Percentiles rank a stretch among this genome's conserved stretches.
These are phyloP conservation scores for Penicillium sp. DNA, from an alignment of 2,329 filamentous ascomycete genomes.

Conservation along the genomic window DNA sequence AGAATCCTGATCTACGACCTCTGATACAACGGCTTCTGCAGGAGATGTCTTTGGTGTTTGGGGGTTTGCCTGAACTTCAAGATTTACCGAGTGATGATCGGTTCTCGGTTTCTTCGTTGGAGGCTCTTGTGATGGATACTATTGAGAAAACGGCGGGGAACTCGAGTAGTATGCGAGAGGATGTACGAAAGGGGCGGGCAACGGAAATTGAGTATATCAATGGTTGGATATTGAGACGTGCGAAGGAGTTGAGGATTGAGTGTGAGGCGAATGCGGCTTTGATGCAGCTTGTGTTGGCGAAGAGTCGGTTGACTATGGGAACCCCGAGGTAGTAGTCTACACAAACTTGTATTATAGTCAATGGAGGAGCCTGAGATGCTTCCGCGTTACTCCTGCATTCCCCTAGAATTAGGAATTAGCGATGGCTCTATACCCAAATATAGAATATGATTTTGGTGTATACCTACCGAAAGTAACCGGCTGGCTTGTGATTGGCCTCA, in stretches of 20 bases:
- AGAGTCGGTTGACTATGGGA: constrained; percentile 8
- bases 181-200: constrained; percentile 21
- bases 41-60: constrained; percentile 24
- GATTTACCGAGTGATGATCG: constrained; percentile 10
- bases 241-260: constrained; percentile 20
- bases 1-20: constrained; percentile 16
- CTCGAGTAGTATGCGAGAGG: constrained; percentile 30
- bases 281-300: constrained; percentile 25
- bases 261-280: constrained; percentile 21
- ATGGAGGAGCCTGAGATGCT: background rate
- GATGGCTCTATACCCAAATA: background rate
- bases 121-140: constrained; percentile 20
- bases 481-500: background rate
- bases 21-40: constrained; percentile 13
- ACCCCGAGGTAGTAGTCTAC: background rate
- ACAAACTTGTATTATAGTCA: background rate
- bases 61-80: constrained; percentile 15
- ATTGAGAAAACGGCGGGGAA: constrained; percentile 27
- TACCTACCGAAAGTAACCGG: background rate
- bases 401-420: background rate
- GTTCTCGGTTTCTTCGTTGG: constrained; percentile 18
- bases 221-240: constrained; percentile 25
- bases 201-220: constrained; percentile 30
- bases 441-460: background rate
- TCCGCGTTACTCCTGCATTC: background rate